A percentile compares a stretch with the other conserved stretches of the same genome.
Evolutionary conservation across 805 yeast genomes (phyloP).

Genomic region (Candida orba): DNA sequence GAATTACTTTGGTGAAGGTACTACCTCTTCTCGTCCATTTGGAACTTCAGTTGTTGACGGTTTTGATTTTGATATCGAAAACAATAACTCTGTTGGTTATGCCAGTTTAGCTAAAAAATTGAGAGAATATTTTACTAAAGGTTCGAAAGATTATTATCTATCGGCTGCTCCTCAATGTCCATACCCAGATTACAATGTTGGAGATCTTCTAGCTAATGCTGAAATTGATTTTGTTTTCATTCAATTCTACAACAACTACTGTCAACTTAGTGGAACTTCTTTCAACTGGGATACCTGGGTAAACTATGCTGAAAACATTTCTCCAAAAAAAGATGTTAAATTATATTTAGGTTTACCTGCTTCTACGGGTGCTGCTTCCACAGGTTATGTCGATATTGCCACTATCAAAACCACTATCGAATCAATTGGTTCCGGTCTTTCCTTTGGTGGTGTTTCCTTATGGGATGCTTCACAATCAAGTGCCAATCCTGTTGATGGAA

Average conservation of each 20-base stretch:
- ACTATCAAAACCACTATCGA: conserved; percentile 43
- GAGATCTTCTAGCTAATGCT: conserved; percentile 50
- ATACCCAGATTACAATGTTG: conserved; percentile 69
- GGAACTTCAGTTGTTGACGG: conserved; percentile 78
- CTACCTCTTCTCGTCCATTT: conserved; percentile 53
- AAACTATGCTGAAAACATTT: conserved; percentile 44
- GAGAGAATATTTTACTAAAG: conserved; percentile 45
- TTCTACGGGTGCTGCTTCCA: conserved; percentile 46
- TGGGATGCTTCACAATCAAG: conserved; percentile 88
- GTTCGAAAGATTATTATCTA: conserved; percentile 58
- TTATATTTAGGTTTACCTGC: conserved; percentile 75
- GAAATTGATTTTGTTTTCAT: conserved; percentile 75
- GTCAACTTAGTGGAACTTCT: conserved; percentile 38
- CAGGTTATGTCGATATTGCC: conserved; percentile 47
- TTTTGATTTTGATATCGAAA: conserved; percentile 88
- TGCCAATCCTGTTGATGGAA: conserved; percentile 38
- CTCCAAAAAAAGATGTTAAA: conserved; percentile 66
- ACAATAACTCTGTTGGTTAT: conserved; percentile 53
- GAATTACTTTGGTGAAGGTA: conserved; percentile 57
- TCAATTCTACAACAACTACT: conserved; percentile 86
- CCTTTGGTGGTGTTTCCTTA: conserved; percentile 81
- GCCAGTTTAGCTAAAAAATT: conserved; percentile 49
- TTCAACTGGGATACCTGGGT: conserved; percentile 78
- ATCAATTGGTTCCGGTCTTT: conserved; percentile 61
- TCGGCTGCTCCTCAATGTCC: conserved; percentile 94